Conservation (phyloP, 2,329 filamentous ascomycete genomes). For the Ophiostoma sp. region DNA sequence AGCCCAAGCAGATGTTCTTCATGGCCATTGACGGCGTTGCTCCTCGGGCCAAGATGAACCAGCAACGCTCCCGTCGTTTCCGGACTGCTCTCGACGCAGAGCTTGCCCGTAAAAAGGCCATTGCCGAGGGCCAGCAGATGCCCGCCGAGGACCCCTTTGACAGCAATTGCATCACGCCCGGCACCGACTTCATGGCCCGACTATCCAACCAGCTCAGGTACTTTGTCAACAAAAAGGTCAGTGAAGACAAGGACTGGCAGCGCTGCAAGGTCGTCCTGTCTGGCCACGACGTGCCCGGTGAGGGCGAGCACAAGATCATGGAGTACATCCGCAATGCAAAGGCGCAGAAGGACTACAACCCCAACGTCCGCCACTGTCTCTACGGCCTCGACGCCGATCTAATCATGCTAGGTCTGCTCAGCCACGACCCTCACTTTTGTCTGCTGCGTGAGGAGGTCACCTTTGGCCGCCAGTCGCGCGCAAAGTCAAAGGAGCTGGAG, state of each 20-base stretch:
- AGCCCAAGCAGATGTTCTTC: conserved; percentile 96
- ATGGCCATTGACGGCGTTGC: conserved; percentile 99
- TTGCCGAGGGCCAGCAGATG: conserved; percentile 82
- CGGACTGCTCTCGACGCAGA: conserved; percentile 90
- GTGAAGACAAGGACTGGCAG: conserved; percentile 96
- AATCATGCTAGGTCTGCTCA: conserved; percentile 96
- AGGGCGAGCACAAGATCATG: conserved; percentile 99
- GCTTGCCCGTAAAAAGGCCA: conserved; percentile 83
- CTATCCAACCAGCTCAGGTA: conserved; percentile 92
- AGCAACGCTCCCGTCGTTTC: conserved; percentile 92
- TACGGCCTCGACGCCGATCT: conserved; percentile 96
- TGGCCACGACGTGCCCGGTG: conserved; percentile 94
- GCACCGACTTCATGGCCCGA: conserved; percentile 95
- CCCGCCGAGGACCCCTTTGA: conserved; percentile 95
- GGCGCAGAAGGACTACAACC: conserved; percentile 85
- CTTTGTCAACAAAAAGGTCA: conserved; percentile 98
- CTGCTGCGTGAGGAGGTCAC: conserved; percentile 95
- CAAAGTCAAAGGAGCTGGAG: conserved; percentile 91
- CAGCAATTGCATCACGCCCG: conserved; percentile 98
- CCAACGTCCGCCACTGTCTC: conserved; percentile 91
- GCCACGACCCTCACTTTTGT: conserved; percentile 97
- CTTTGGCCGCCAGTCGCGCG: conserved; percentile 80
- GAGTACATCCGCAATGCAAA: conserved; percentile 98
- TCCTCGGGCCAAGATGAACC: conserved; percentile 98
- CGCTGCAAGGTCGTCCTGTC: conserved; percentile 93